These are phyloP conservation scores for Bimuria novae-zelandiae DNA, from an alignment of 2,329 filamentous ascomycete genomes.

Conservation along the genomic window DNA sequence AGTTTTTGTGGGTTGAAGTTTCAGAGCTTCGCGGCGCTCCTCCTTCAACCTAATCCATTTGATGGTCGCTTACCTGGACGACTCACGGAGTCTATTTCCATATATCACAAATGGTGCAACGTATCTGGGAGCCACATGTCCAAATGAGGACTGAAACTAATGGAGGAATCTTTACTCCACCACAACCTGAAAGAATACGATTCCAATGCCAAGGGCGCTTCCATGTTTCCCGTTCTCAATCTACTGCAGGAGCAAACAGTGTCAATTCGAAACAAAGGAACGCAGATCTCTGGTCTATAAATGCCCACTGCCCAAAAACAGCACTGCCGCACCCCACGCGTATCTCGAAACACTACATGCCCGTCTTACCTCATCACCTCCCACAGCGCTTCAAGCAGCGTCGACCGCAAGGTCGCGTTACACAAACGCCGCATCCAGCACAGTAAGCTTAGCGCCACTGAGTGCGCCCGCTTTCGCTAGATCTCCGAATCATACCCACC, in stretches of 20 bases:
- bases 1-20: not conserved
- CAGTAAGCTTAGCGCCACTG: conserved; percentile 1
- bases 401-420: not conserved
- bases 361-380: conserved; percentile 3
- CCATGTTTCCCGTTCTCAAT: too few species aligned
- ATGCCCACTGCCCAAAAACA: not conserved
- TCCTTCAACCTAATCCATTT: too few species aligned
- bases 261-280: not conserved
- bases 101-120: too few species aligned
- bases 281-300: not conserved
- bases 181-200: too few species aligned
- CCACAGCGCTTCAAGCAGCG: not conserved
- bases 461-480: not conserved
- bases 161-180: too few species aligned
- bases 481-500: not conserved
- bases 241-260: not conserved
- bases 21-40: too few species aligned
- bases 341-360: not conserved
- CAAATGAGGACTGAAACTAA: too few species aligned
- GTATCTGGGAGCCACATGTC: too few species aligned
- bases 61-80: too few species aligned
- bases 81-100: too few species aligned
- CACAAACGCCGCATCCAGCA: not conserved
- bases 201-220: too few species aligned
- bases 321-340: not conserved